Evolutionary conservation across 352 stramenopile species (phyloP).

Genomic region (Paralagenidium karlingii): DNA sequence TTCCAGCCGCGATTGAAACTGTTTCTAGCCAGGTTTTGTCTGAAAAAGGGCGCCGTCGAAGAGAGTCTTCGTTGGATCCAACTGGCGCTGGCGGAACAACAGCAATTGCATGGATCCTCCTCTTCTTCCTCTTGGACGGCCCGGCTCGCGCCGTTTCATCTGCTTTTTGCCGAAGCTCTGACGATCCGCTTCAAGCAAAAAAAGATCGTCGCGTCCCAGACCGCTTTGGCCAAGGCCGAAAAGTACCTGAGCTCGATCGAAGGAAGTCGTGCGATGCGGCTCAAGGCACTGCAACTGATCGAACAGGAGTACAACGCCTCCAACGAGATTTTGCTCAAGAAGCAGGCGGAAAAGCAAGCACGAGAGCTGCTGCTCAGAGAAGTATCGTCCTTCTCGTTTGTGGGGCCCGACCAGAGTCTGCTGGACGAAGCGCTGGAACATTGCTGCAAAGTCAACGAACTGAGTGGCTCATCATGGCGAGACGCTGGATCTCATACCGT

Average conservation of each 20-base stretch:
- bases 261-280: constrained; percentile 22
- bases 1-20: constrained; percentile 29
- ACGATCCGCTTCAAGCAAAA: constrained; percentile 40
- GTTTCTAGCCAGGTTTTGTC: constrained; percentile 33
- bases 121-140: too few relatives aligned
- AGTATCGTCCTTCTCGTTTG: constrained; percentile 13
- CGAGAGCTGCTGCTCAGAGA: constrained; percentile 22
- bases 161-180: constrained; percentile 35
- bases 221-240: constrained; percentile 23
- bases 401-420: constrained; percentile 12
- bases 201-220: constrained; percentile 24
- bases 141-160: constrained; percentile 33
- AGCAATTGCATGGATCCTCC: constrained; percentile 16
- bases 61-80: constrained; percentile 32
- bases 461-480: too few relatives aligned
- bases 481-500: too few relatives aligned
- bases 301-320: constrained; percentile 7
- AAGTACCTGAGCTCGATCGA: constrained; percentile 37
- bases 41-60: constrained; percentile 39
- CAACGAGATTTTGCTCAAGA: constrained; percentile 22
- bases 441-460: constrained; percentile 50
- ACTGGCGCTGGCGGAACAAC: constrained; percentile 25
- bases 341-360: constrained; percentile 30
- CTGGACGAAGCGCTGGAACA: constrained; percentile 56
- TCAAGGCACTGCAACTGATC: constrained; percentile 25